Evolutionary conservation across 306 rosid species (phyloP).

Genomic region (Cercis canadensis): DNA sequence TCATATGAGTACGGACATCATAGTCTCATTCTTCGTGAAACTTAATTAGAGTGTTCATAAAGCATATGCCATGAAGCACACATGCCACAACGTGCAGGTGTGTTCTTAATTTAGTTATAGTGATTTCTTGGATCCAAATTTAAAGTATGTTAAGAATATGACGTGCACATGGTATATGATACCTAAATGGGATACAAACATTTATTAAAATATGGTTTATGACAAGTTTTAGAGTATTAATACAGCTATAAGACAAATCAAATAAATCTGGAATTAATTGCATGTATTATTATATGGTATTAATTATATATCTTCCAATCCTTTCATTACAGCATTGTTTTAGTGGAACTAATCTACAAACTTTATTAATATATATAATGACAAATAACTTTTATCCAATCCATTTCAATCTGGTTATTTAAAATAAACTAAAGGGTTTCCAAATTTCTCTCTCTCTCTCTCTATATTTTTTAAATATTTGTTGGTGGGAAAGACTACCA

Average conservation of each 20-base stretch:
- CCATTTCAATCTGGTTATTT: constrained; percentile 3
- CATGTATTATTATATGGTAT: too few relatives aligned
- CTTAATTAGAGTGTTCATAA: constrained; percentile 28
- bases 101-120: constrained; percentile 12
- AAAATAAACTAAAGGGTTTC: background rate
- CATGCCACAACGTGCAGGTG: constrained; percentile 50
- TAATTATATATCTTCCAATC: background rate
- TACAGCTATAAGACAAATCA: constrained; percentile 7
- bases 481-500: constrained; percentile 17
- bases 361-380: too few relatives aligned
- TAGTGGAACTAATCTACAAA: too few relatives aligned
- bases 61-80: constrained; percentile 35
- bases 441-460: too few relatives aligned
- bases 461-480: constrained; percentile 5
- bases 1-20: constrained; percentile 46
- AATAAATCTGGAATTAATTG: background rate
- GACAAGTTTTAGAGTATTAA: background rate
- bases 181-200: constrained; percentile 35
- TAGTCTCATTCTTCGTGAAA: constrained; percentile 28
- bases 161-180: constrained; percentile 43
- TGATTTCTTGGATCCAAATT: constrained; percentile 39
- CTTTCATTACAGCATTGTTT: too few relatives aligned
- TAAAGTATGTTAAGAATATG: constrained; percentile 20
- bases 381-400: too few relatives aligned
- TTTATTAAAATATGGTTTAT: background rate